phyloP scores from a whole-genome alignment of 2,329 filamentous ascomycete species.

The Tolypocladium paradoxum region DNA sequence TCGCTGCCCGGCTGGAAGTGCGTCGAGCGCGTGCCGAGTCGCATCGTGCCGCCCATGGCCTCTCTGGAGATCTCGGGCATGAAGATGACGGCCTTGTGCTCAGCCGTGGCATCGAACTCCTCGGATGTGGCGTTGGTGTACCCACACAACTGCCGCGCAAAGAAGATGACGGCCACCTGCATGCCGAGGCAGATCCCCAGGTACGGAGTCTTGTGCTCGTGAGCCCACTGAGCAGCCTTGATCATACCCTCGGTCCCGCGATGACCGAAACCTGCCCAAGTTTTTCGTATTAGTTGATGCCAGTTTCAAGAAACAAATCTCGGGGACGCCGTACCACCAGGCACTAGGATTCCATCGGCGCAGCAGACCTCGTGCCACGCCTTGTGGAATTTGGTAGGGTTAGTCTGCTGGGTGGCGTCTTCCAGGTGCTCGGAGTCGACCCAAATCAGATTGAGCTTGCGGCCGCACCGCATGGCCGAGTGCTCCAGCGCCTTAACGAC shows the following conservation, averaged over 20 bases:
- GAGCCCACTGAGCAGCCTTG: constrained; percentile 72
- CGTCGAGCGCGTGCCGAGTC: constrained; percentile 64
- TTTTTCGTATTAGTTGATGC: too few relatives aligned
- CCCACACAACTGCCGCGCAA: constrained; percentile 63
- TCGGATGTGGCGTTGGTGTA: constrained; percentile 45
- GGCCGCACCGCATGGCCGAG: constrained; percentile 73
- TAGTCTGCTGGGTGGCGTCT: constrained; percentile 43
- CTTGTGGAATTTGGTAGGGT: constrained; percentile 61
- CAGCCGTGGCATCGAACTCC: constrained; percentile 43
- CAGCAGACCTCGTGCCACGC: not conserved
- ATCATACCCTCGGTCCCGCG: constrained; percentile 89
- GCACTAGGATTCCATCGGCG: constrained; percentile 36
- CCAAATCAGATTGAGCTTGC: constrained; percentile 71
- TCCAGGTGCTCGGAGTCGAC: constrained; percentile 83
- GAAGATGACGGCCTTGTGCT: constrained; percentile 67
- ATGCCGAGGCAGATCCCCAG: constrained; percentile 87
- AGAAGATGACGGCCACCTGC: constrained; percentile 88
- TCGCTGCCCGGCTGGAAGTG: constrained; percentile 66
- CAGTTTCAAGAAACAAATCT: too few relatives aligned
- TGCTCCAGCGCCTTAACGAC: constrained; percentile 85
- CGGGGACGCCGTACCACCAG: too few relatives aligned
- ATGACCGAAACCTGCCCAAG: constrained; percentile 70
- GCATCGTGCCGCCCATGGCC: constrained; percentile 75
- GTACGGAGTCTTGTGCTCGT: constrained; percentile 70
- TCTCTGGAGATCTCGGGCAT: constrained; percentile 65